Evolutionary conservation across 306 rosid species (phyloP).

Genomic region (Lathyrus tuberosus): DNA sequence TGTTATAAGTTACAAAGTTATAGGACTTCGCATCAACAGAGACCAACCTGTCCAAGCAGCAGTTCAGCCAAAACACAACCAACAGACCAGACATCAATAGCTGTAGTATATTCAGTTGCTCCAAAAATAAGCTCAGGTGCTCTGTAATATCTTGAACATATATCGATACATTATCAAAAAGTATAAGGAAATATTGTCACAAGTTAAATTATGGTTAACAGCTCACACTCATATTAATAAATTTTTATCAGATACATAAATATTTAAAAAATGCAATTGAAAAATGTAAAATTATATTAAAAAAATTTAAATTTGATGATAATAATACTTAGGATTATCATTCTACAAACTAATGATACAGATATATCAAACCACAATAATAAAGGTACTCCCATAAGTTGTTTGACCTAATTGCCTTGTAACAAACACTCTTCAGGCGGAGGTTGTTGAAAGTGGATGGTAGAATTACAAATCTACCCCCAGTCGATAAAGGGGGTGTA

Average conservation of each 20-base stretch:
- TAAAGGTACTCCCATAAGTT: background rate
- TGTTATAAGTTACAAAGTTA: slow-evolving; percentile 7
- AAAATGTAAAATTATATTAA: no score
- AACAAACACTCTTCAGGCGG: no score
- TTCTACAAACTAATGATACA: no score
- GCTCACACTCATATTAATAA: no score
- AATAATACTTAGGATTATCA: no score
- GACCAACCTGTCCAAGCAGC: slow-evolving; percentile 88
- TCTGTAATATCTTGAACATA: slow-evolving; percentile 93
- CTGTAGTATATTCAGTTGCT: slow-evolving; percentile 93
- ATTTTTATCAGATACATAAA: no score
- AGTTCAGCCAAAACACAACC: slow-evolving; percentile 98
- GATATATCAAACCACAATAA: background rate
- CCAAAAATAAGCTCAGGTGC: slow-evolving; percentile 99
- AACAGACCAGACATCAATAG: slow-evolving; percentile 95
- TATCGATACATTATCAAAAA: slow-evolving; percentile 65
- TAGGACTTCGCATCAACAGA: slow-evolving; percentile 21
- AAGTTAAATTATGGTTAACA: no score
- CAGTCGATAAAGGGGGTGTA: slow-evolving; percentile 62
- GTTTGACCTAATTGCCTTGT: background rate
- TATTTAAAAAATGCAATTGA: no score
- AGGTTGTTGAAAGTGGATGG: background rate
- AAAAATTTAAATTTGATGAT: no score
- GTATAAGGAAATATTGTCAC: no score
- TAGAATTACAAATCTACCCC: slow-evolving; percentile 45